Base-by-base conservation (phyloP, 2,329 filamentous ascomycete species). In the Alternaria rosae region DNA sequence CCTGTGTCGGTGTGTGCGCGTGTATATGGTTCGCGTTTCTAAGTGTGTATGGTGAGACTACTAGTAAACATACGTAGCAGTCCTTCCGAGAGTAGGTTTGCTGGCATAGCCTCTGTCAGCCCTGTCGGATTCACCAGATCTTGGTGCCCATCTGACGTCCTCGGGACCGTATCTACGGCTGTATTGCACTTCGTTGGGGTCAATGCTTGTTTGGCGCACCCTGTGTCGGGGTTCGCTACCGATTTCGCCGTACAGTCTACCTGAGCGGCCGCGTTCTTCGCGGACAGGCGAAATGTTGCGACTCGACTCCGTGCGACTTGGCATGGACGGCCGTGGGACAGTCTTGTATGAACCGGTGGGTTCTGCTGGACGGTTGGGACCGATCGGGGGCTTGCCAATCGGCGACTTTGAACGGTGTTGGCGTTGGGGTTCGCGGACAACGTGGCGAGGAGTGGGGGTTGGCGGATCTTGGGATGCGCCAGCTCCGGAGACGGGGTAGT, bases 71-170 rank as follows among this genome's bases (percentile, higher is more conserved):
- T 65, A 73, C n/a, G 74, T 76, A 20, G 70, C 66, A 23, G 67
- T 67, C 51, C 74, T 70, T 13, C 67, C 56, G 7, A 78, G 52
- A 13, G 26, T 48, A 30, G 75, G 75, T 62, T 74, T 77, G 43
- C 55, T 62, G n/a, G 65, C 44, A 38, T 61, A 67, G 21, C 73
- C 72, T 32, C 64, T 56, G 11, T 72, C 72, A 47, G 62, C 72
- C 35, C 64, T 56, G 15, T 72, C 72, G 44, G 64, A 51, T 7
- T 76, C 73, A n/a, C 70, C 61, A 28, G 61, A 54, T n/a, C 65
- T 60, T 1, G 70, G 67, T 25, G 70, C 70, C 66, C 69, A 78
- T 10, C 70, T 74, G 42, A 83, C 69, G 51, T 82, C 78, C 23
- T 82, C 79, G 11, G 76, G 73, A 1, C 75, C 75, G 25, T 70